Conservation (phyloP, 306 rosid genomes). For the Castanea mollissima region DNA sequence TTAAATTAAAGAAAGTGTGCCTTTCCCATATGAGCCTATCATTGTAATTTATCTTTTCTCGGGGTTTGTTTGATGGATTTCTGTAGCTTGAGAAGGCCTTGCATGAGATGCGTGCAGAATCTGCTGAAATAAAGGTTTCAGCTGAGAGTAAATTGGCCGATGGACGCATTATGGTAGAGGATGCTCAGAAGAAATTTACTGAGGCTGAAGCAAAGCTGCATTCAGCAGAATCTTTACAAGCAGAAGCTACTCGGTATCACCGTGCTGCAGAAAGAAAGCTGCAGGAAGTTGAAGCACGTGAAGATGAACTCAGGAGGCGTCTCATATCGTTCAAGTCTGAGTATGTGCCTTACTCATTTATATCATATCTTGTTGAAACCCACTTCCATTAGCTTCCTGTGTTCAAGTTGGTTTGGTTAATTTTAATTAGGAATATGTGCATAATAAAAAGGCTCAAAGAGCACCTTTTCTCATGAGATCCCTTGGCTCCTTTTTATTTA, state of each 20-base stretch:
- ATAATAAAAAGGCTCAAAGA: background rate
- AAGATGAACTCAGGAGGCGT: conserved; percentile 82
- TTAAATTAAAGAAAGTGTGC: background rate
- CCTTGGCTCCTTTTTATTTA: background rate
- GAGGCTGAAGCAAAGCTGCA: conserved; percentile 73
- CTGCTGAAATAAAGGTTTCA: conserved; percentile 91
- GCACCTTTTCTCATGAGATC: background rate
- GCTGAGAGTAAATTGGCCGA: conserved; percentile 77
- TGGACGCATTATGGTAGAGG: conserved; percentile 63
- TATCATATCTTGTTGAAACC: background rate
- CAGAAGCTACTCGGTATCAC: conserved; percentile 66
- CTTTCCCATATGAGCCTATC: background rate
- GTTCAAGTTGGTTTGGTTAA: background rate
- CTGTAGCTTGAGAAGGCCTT: conserved; percentile 87
- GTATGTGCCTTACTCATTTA: conserved; percentile 42
- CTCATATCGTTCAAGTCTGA: conserved; percentile 69
- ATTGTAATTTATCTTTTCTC: conserved; percentile 2
- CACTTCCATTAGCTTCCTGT: background rate
- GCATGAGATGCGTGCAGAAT: conserved; percentile 88
- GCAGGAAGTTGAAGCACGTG: conserved; percentile 88
- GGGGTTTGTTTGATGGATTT: background rate
- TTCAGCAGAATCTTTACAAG: conserved; percentile 72
- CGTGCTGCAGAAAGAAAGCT: conserved; percentile 79
- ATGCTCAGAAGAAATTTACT: conserved; percentile 56
- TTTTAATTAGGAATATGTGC: background rate